Percentiles rank a stretch among this genome's conserved stretches.
phyloP scores from a whole-genome alignment of 2,329 filamentous ascomycete genomes.

The Aspergillus ruber region DNA sequence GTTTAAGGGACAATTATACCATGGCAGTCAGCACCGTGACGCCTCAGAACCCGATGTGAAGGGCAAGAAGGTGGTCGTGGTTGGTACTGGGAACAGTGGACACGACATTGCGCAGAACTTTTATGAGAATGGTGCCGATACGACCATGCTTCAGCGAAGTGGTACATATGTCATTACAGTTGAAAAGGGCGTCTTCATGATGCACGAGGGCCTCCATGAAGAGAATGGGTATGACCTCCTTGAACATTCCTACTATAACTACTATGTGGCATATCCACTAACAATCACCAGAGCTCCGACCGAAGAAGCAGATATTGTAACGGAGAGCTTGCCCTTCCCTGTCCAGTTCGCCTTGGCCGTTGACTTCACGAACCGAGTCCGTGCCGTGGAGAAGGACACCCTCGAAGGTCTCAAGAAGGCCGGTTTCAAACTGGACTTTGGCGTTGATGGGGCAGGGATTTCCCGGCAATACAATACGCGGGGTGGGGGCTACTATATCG shows the following conservation, averaged over 20 bases:
- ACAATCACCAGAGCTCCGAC: slow-evolving; percentile 34
- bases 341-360: slow-evolving; percentile 43
- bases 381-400: slow-evolving; percentile 34
- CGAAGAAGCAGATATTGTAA: slow-evolving; percentile 46
- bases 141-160: slow-evolving; percentile 50
- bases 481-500: slow-evolving; percentile 55
- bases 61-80: slow-evolving; percentile 43
- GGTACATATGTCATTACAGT: slow-evolving; percentile 46
- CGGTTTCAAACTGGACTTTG: slow-evolving; percentile 41
- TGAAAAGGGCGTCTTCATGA: slow-evolving; percentile 40
- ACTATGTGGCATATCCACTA: not conserved
- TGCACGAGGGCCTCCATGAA: slow-evolving; percentile 41
- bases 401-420: slow-evolving; percentile 42
- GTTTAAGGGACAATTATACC: slow-evolving; percentile 41
- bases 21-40: slow-evolving; percentile 39
- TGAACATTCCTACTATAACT: not conserved
- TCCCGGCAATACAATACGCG: slow-evolving; percentile 40
- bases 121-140: slow-evolving; percentile 43
- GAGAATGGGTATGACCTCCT: slow-evolving; percentile 30
- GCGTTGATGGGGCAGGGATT: slow-evolving; percentile 37
- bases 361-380: slow-evolving; percentile 34
- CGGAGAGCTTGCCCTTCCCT: slow-evolving; percentile 42
- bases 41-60: slow-evolving; percentile 30
- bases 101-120: slow-evolving; percentile 49
- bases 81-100: slow-evolving; percentile 46